A percentile compares a stretch with the other conserved stretches of the same genome.
Conservation (phyloP, 805 yeast genomes). For the Lipomyces sp. region DNA sequence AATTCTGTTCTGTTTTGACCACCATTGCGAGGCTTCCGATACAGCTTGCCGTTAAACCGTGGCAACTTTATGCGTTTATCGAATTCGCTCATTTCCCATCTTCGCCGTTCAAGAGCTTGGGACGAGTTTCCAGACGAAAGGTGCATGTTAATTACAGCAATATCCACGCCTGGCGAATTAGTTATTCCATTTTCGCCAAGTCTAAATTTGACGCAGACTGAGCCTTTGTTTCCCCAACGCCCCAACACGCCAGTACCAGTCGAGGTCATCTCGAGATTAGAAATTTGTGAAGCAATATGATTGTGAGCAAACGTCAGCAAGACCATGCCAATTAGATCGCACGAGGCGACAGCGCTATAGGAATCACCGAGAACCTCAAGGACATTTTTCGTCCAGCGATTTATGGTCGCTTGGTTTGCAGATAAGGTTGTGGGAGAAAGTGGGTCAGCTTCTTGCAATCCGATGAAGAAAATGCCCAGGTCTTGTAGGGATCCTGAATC, state of each 20-base stretch:
- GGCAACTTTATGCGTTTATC: slow-evolving; percentile 36
- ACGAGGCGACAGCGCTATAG: slow-evolving; percentile 43
- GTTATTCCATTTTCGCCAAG: slow-evolving; percentile 41
- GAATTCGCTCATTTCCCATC: slow-evolving; percentile 47
- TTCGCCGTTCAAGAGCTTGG: slow-evolving; percentile 41
- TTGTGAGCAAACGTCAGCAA: slow-evolving; percentile 45
- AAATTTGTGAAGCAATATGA: slow-evolving; percentile 41
- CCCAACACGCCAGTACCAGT: slow-evolving; percentile 58
- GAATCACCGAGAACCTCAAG: slow-evolving; percentile 31
- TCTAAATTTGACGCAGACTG: slow-evolving; percentile 46
- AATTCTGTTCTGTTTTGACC: slow-evolving; percentile 25
- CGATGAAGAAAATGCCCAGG: slow-evolving; percentile 41
- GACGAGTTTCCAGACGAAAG: slow-evolving; percentile 50
- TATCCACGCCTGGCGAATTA: slow-evolving; percentile 33
- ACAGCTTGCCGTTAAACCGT: slow-evolving; percentile 18
- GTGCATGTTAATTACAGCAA: slow-evolving; percentile 50
- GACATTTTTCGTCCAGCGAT: slow-evolving; percentile 30
- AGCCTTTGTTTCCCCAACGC: slow-evolving; percentile 62
- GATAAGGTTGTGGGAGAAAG: slow-evolving; percentile 42
- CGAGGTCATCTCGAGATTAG: slow-evolving; percentile 42
- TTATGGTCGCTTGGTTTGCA: slow-evolving; percentile 37
- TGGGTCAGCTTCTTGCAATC: slow-evolving; percentile 52
- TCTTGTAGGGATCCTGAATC: slow-evolving; percentile 10
- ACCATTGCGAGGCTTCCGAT: slow-evolving; percentile 19
- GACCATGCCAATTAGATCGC: slow-evolving; percentile 53